A percentile compares a stretch with the other conserved stretches of the same genome.
phyloP scores from a whole-genome alignment of 306 rosid species.

The Geum urbanum region DNA sequence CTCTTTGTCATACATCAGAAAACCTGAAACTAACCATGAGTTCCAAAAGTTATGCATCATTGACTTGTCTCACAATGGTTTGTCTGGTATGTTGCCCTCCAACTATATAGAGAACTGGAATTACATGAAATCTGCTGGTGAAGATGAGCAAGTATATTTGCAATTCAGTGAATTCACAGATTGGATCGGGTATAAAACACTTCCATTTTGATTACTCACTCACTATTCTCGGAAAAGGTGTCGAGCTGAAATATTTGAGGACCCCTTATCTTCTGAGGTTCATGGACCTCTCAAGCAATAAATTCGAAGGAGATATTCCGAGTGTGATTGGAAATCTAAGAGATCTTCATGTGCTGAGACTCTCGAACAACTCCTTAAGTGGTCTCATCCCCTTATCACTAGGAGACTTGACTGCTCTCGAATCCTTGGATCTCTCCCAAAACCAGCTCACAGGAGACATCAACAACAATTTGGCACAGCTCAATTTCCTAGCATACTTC shows the following conservation, averaged over 20 bases:
- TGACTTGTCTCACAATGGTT: constrained; percentile 22
- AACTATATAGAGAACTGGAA: constrained; percentile 10
- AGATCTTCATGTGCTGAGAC: not conserved
- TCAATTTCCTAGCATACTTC: constrained; percentile 9
- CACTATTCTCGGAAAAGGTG: constrained; percentile 2
- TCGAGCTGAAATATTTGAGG: not conserved
- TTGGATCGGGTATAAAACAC: too few relatives aligned
- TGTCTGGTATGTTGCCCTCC: constrained; percentile 17
- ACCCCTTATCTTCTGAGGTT: not conserved
- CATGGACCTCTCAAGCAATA: constrained; percentile 7
- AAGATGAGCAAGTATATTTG: not conserved
- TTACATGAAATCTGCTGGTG: constrained; percentile 11
- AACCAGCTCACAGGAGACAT: constrained; percentile 21
- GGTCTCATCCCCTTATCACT: constrained; percentile 12
- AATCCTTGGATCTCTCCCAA: constrained; percentile 15
- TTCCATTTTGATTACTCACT: not conserved
- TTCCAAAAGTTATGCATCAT: constrained; percentile 17
- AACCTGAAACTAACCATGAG: not conserved
- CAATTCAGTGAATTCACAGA: not conserved
- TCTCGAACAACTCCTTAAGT: constrained; percentile 7
- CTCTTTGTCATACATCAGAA: too few relatives aligned
- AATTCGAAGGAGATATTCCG: constrained; percentile 14
- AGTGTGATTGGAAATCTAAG: not conserved
- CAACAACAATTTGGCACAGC: not conserved
- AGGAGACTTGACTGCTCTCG: constrained; percentile 4